Evolutionary conservation across 495 filamentous ascomycete genomes (phyloP).

Genomic region (Penicillium lividum): DNA sequence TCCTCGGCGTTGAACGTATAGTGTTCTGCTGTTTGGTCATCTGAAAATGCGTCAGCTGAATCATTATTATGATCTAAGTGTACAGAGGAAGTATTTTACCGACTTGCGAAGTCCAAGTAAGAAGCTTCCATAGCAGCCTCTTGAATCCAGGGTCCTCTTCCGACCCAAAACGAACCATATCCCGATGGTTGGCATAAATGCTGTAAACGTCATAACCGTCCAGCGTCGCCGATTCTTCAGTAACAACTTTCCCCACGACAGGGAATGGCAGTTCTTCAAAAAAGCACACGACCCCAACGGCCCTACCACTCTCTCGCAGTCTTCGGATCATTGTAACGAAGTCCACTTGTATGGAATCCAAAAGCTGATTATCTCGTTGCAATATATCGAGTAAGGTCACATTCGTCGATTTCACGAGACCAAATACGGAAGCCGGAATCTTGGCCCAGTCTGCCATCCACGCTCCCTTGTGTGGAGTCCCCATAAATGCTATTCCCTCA

Average conservation of each 20-base stretch:
- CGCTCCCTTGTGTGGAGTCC: conserved; percentile 41
- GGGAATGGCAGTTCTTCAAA: conserved; percentile 24
- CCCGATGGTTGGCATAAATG: conserved; percentile 39
- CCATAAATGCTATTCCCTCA: conserved; percentile 42
- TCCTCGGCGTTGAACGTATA: not conserved
- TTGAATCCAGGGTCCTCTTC: conserved; percentile 36
- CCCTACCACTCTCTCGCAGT: conserved; percentile 9
- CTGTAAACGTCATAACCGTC: conserved; percentile 24
- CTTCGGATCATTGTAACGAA: conserved; percentile 17
- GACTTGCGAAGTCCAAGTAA: conserved; percentile 8
- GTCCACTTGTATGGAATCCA: conserved; percentile 21
- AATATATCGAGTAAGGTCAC: conserved; percentile 18
- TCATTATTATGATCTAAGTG: not conserved
- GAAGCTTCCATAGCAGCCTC: conserved; percentile 22
- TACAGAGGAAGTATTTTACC: not conserved
- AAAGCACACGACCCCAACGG: conserved; percentile 26
- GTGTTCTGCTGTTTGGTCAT: not conserved
- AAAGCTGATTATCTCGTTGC: conserved; percentile 18
- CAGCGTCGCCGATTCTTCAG: conserved; percentile 22
- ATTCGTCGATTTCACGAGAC: conserved; percentile 25
- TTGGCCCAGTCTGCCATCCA: conserved; percentile 36
- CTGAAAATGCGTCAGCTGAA: not conserved
- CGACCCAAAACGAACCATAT: conserved; percentile 41
- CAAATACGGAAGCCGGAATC: conserved; percentile 16
- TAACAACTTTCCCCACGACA: conserved; percentile 10